These are phyloP conservation scores for Coprinopsis marcescibilis DNA, from an alignment of 768 basidiomycete species.

Conservation along the genomic window DNA sequence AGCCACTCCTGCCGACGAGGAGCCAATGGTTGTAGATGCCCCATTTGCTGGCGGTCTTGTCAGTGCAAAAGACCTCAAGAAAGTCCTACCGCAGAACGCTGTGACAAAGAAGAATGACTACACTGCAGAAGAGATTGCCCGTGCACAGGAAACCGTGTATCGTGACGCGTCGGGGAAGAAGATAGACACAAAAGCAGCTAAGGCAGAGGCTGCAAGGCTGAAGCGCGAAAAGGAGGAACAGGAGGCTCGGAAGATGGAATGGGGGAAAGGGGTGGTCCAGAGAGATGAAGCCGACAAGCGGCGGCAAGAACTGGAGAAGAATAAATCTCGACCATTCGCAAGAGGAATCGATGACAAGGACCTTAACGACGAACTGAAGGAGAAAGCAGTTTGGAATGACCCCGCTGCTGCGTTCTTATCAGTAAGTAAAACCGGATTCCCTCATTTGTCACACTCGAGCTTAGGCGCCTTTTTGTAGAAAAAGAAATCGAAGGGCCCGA, in stretches of 20 bases:
- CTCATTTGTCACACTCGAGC: neutral
- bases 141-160: slow-evolving; percentile 87
- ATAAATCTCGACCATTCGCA: slow-evolving; percentile 62
- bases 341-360: slow-evolving; percentile 78
- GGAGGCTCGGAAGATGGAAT: slow-evolving; percentile 91
- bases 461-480: slow-evolving; percentile 41
- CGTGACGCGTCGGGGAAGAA: slow-evolving; percentile 84
- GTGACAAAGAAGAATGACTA: slow-evolving; percentile 26
- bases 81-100: slow-evolving; percentile 42
- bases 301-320: slow-evolving; percentile 61
- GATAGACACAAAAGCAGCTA: slow-evolving; percentile 82
- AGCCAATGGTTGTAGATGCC: slow-evolving; percentile 53
- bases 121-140: slow-evolving; percentile 51
- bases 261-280: slow-evolving; percentile 96
- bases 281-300: slow-evolving; percentile 69
- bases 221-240: slow-evolving; percentile 82
- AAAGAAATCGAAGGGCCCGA: slow-evolving; percentile 67
- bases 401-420: slow-evolving; percentile 94
- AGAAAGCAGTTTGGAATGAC: slow-evolving; percentile 89
- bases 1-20: slow-evolving; percentile 61
- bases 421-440: slow-evolving; percentile 37
- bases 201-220: slow-evolving; percentile 75
- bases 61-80: slow-evolving; percentile 69
- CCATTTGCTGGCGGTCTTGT: slow-evolving; percentile 72
- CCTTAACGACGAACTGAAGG: slow-evolving; percentile 79